Evolutionary conservation across 495 filamentous ascomycete species (phyloP).

Genomic region (Penicillium egyptiacum): DNA sequence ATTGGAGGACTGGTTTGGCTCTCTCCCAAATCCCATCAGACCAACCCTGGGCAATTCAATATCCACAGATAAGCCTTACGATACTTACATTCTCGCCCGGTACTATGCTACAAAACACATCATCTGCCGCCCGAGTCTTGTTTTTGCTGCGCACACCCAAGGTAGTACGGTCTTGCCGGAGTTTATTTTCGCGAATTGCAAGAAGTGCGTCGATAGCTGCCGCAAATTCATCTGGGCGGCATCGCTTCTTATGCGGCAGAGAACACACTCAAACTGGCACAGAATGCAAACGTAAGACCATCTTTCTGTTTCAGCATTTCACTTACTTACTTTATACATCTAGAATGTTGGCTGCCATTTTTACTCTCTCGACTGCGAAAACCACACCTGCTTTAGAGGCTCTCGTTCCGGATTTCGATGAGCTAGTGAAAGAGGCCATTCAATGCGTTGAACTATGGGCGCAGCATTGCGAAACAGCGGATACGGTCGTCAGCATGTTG

Average conservation of each 20-base stretch:
- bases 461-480: constrained; percentile 15
- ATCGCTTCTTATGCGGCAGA: constrained; percentile 13
- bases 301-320: neutral
- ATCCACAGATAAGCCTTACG: constrained; percentile 10
- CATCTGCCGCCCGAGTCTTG: constrained; percentile 21
- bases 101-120: constrained; percentile 24
- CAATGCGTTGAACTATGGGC: constrained; percentile 17
- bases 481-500: constrained; percentile 21
- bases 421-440: constrained; percentile 15
- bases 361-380: constrained; percentile 22
- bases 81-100: constrained; percentile 19
- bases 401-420: constrained; percentile 23
- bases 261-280: constrained; percentile 21
- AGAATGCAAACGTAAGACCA: constrained; percentile 22
- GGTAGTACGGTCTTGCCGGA: constrained; percentile 8
- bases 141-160: constrained; percentile 16
- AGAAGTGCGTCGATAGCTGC: constrained; percentile 21
- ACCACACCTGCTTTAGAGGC: constrained; percentile 15
- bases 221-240: constrained; percentile 16
- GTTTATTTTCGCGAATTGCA: constrained; percentile 18
- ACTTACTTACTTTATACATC: neutral
- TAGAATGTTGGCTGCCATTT: constrained; percentile 22
- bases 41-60: constrained; percentile 14
- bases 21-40: constrained; percentile 13
- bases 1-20: constrained; percentile 18